These are phyloP conservation scores for Macrolepiota fuliginosa DNA, from an alignment of 768 basidiomycete genomes.

Conservation along the genomic window DNA sequence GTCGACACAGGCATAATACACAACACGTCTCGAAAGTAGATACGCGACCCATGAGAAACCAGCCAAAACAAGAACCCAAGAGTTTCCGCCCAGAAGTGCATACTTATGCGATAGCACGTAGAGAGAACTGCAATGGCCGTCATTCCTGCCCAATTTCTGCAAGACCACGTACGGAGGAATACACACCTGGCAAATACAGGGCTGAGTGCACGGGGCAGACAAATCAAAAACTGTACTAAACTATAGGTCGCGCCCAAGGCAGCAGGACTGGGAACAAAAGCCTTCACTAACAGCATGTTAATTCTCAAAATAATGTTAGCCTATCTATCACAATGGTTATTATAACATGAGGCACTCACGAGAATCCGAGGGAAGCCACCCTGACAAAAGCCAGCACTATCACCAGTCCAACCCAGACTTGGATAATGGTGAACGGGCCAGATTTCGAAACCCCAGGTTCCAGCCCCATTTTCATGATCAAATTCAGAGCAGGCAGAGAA, in stretches of 20 bases:
- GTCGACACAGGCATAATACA: slow-evolving; percentile 16
- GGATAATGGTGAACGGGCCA: slow-evolving; percentile 16
- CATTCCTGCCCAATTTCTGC: background rate
- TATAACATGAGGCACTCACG: slow-evolving; percentile 31
- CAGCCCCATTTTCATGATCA: slow-evolving; percentile 32
- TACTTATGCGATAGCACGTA: slow-evolving; percentile 21
- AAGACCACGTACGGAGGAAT: background rate
- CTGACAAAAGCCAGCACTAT: slow-evolving; percentile 38
- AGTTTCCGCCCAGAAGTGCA: slow-evolving; percentile 18
- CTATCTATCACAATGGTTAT: background rate
- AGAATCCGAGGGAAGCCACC: slow-evolving; percentile 44
- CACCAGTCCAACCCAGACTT: slow-evolving; percentile 50
- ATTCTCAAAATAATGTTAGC: slow-evolving; percentile 22
- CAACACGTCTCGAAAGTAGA: slow-evolving; percentile 20
- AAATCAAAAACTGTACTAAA: slow-evolving; percentile 57
- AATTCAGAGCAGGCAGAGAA: slow-evolving; percentile 46
- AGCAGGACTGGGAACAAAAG: slow-evolving; percentile 41
- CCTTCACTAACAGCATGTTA: slow-evolving; percentile 56
- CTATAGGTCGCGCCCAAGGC: slow-evolving; percentile 57
- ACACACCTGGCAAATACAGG: slow-evolving; percentile 54
- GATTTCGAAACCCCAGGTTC: slow-evolving; percentile 10
- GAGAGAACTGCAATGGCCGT: slow-evolving; percentile 16
- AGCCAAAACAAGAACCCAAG: slow-evolving; percentile 26
- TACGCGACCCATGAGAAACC: slow-evolving; percentile 17
- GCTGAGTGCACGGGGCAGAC: slow-evolving; percentile 50